Evolutionary conservation across 805 yeast genomes (phyloP), one percentile per base, ranked within the genome.

Genomic region (Saccharomycopsis oosterbeekiorum): DNA sequence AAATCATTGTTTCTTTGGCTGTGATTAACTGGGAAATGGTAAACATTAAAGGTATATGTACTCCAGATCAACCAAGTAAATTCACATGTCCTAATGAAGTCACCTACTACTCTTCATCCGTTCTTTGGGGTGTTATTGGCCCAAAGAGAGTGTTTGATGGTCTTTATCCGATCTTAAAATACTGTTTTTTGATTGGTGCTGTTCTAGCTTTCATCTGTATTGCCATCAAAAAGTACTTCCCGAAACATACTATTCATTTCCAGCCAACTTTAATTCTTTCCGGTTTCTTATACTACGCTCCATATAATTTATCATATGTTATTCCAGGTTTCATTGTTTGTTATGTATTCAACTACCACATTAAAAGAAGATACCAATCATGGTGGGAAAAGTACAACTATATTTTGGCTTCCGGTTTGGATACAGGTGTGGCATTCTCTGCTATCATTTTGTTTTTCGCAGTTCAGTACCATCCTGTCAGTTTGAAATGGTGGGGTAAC

Each of bases 401-500:
- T 64, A 77, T 85, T 24, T 70, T 85, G 58, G 75, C 84, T 26
- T 79, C 85, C 58, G 86, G 82, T 1, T 71, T 84, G 34, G 72
- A 78, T 9, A 82, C 87, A 0, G 89, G 88, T n/a, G 80, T 83
- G 19, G 88, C 88, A 1, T 77, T 84, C 64, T 75, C 84, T 62
- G 83, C 82, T 0, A 72, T 83, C 55, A 71, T 85, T 4, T 63
- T 72, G 15, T 85, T 85, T 72, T 82, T 83, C 67, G 71, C 80
- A 0, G 77, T 78, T 3, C 73, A 75, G 62, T 82, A 76, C 67
- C 76, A 80, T 56, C 73, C 74, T 2, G 74, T 72, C 34, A 64
- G 68, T 3, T 59, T 84, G 14, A 64, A 71, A 50, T 85, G 90
- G 90, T 85, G 90, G 90, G 90, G 90, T 1, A 84, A 83, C 61